A percentile compares a stretch with the other conserved stretches of the same genome.
Evolutionary conservation across 805 yeast species (phyloP).

Genomic region (Sugiyamaella mastotermitis): DNA sequence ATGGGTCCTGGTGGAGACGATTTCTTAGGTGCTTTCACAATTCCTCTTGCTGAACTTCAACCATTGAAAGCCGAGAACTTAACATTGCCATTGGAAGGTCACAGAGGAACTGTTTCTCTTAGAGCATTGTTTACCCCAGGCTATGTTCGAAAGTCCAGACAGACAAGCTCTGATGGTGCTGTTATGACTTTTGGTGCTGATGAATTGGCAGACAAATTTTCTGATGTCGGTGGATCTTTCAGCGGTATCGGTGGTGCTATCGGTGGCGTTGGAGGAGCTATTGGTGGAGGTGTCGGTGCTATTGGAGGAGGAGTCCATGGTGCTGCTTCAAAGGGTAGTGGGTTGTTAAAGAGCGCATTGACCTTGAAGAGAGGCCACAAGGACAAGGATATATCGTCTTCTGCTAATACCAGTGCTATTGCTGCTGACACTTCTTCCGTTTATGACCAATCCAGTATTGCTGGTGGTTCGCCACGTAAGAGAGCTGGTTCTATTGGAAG

Average conservation of each 20-base stretch:
- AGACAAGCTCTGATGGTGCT: constrained; percentile 18
- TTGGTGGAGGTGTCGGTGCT: constrained; percentile 37
- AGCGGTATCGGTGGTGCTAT: constrained; percentile 39
- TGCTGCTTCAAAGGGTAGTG: constrained; percentile 12
- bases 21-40: constrained; percentile 56
- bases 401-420: constrained; percentile 30
- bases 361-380: constrained; percentile 26
- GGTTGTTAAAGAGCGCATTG: constrained; percentile 32
- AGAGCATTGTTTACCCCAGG: constrained; percentile 63
- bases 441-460: constrained; percentile 13
- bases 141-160: constrained; percentile 39
- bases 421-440: constrained; percentile 13
- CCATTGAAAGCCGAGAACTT: constrained; percentile 49
- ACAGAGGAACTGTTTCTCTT: constrained; percentile 56
- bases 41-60: constrained; percentile 55
- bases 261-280: constrained; percentile 34
- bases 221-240: constrained; percentile 26
- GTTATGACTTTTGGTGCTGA: constrained; percentile 44
- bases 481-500: constrained; percentile 16
- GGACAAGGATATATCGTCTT: constrained; percentile 37
- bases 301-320: constrained; percentile 24
- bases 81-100: constrained; percentile 48
- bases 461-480: constrained; percentile 13
- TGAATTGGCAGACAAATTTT: constrained; percentile 39
- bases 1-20: constrained; percentile 86